A percentile compares a stretch with the other conserved stretches of the same genome.
Evolutionary conservation across 352 stramenopile genomes (phyloP).

Genomic region (Pythium plurisporium): DNA sequence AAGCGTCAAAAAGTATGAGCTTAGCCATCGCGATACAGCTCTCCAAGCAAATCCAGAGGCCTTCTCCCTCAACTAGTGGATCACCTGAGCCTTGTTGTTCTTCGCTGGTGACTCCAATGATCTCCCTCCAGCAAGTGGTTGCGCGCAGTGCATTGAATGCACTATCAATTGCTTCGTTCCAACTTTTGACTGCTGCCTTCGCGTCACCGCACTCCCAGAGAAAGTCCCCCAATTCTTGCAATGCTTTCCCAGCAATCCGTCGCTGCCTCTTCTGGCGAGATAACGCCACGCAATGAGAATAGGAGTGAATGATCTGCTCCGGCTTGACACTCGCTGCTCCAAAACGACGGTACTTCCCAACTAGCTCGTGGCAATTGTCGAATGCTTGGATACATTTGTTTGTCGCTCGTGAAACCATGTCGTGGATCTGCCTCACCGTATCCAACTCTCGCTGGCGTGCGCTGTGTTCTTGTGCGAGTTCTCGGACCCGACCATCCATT

Average conservation of each 20-base stretch:
- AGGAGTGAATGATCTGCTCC: conserved; percentile 37
- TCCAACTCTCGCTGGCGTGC: conserved; percentile 17
- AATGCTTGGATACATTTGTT: conserved; percentile 66
- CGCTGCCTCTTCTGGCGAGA: conserved; percentile 65
- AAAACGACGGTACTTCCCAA: conserved; percentile 37
- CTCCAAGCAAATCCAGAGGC: conserved; percentile 47
- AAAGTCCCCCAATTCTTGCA: conserved; percentile 73
- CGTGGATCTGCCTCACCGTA: conserved; percentile 16
- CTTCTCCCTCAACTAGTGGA: conserved; percentile 42
- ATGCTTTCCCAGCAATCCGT: conserved; percentile 46
- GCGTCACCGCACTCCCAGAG: conserved; percentile 41
- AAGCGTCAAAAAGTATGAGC: conserved; percentile 41
- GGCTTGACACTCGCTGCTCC: conserved; percentile 5
- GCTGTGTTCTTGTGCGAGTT: conserved; percentile 19
- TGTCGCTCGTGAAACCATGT: conserved; percentile 25
- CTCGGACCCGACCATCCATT: conserved; percentile 37
- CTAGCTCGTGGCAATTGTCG: conserved; percentile 38
- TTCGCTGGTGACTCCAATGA: conserved; percentile 28
- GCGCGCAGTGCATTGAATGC: conserved; percentile 56
- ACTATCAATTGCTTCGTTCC: conserved; percentile 73
- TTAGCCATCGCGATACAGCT: conserved; percentile 55
- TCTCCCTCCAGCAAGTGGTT: conserved; percentile 42
- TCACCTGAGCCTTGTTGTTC: conserved; percentile 6
- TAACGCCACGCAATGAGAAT: conserved; percentile 46
- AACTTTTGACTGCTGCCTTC: conserved; percentile 47